These are phyloP conservation scores for Marsdenia floribunda DNA, from an alignment of 257 asterid genomes.

Conservation along the genomic window DNA sequence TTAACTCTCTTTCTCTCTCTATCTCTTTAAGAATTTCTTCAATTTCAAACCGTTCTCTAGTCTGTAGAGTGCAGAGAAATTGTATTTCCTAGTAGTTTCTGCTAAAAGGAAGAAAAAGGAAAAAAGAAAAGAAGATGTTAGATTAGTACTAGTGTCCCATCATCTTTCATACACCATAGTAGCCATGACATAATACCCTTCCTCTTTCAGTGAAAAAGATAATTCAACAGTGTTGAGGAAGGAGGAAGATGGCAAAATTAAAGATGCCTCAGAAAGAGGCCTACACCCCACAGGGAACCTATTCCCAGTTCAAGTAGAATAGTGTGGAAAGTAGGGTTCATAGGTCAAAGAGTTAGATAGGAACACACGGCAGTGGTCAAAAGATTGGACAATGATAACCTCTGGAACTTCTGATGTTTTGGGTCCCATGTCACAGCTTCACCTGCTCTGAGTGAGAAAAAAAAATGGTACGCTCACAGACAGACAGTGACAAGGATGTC, in stretches of 20 bases:
- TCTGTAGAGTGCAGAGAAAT: neutral
- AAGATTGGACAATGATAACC: slow-evolving; percentile 22
- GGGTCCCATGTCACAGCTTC: slow-evolving; percentile 26
- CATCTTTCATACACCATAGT: slow-evolving; percentile 3
- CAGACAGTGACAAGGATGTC: slow-evolving; percentile 6
- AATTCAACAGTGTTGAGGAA: neutral
- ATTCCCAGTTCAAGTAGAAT: neutral
- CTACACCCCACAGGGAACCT: neutral
- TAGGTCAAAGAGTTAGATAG: slow-evolving; percentile 19
- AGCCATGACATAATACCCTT: slow-evolving; percentile 13
- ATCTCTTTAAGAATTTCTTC: neutral
- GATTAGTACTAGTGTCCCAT: neutral
- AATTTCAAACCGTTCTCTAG: neutral
- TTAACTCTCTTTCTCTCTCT: too few relatives aligned
- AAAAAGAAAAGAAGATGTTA: too few relatives aligned
- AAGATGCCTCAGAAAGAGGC: slow-evolving; percentile 13
- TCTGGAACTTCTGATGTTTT: slow-evolving; percentile 27
- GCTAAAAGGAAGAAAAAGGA: too few relatives aligned
- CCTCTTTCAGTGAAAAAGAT: slow-evolving; percentile 17
- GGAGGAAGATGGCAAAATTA: neutral
- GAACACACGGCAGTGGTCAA: slow-evolving; percentile 17
- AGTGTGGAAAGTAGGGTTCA: neutral
- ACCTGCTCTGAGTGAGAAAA: neutral
- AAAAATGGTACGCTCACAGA: neutral
- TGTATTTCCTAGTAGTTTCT: too few relatives aligned